Conservation (phyloP, 768 basidiomycete genomes). For the Rossbeevera mucosa region DNA sequence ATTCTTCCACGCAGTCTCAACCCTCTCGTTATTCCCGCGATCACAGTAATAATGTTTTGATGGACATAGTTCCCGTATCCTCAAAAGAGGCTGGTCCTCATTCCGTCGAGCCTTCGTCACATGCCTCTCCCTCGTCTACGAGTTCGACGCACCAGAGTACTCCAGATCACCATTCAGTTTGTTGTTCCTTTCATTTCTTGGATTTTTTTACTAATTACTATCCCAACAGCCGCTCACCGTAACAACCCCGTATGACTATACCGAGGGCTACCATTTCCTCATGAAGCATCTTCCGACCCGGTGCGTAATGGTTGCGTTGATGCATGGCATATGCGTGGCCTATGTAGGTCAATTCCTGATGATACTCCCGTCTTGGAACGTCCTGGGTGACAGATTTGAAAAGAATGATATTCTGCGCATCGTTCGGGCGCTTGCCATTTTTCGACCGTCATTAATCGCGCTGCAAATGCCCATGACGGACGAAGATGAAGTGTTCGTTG, state of each 20-base stretch:
- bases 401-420: constrained; percentile 94
- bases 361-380: constrained; percentile 31
- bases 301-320: constrained; percentile 49
- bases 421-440: constrained; percentile 90
- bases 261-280: constrained; percentile 92
- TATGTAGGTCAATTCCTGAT: constrained; percentile 34
- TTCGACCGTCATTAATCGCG: constrained; percentile 94
- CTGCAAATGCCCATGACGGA: constrained; percentile 96
- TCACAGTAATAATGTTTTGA: constrained; percentile 38
- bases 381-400: constrained; percentile 65
- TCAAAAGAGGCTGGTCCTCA: constrained; percentile 27
- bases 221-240: constrained; percentile 58
- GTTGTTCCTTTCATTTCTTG: constrained; percentile 17
- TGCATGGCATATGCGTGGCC: constrained; percentile 38
- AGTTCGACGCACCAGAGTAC: constrained; percentile 38
- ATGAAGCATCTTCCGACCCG: constrained; percentile 88
- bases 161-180: constrained; percentile 29
- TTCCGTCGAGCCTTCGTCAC: constrained; percentile 26
- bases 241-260: constrained; percentile 85
- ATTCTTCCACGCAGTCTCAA: constrained; percentile 18
- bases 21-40: constrained; percentile 50
- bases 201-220: constrained; percentile 47
- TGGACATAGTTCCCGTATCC: constrained; percentile 28
- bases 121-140: constrained; percentile 42
- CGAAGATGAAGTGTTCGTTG: constrained; percentile 95